Conservation (phyloP, 495 filamentous ascomycete species). For the Xylaria bambusicola region DNA sequence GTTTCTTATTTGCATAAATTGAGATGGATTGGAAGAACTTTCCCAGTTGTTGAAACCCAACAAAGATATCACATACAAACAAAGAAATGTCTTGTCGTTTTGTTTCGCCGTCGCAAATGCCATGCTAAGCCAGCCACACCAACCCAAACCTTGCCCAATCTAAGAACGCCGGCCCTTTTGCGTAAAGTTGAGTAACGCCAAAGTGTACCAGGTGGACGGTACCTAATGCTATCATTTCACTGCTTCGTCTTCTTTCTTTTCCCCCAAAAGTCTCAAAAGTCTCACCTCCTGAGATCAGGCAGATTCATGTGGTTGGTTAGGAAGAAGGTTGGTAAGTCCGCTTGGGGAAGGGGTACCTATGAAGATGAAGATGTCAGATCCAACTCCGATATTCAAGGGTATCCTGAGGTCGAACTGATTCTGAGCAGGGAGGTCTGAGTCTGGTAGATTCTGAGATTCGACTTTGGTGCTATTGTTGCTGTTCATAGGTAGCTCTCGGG, state of each 20-base stretch:
- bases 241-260: neutral
- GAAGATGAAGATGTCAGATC: constrained; percentile 11
- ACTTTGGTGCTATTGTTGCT: neutral
- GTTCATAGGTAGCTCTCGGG: constrained; percentile 5
- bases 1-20: constrained; percentile 4
- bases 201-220: constrained; percentile 27
- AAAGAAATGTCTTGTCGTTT: constrained; percentile 14
- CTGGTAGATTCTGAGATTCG: constrained; percentile 2
- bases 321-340: constrained; percentile 63
- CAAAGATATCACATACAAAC: constrained; percentile 19
- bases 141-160: constrained; percentile 13
- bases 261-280: no score
- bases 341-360: constrained; percentile 81
- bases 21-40: constrained; percentile 13
- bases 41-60: constrained; percentile 39
- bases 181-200: constrained; percentile 41
- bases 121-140: constrained; percentile 18
- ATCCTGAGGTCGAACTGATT: neutral
- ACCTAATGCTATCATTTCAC: constrained; percentile 14
- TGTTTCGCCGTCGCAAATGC: constrained; percentile 17
- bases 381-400: neutral
- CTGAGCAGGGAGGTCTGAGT: neutral
- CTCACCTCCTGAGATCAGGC: constrained; percentile 20
- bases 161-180: constrained; percentile 37
- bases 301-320: constrained; percentile 26